Evolutionary conservation across 2,329 filamentous ascomycete genomes (phyloP), one percentile per base, ranked within the genome.

Genomic region (Camptophora hylomeconis): DNA sequence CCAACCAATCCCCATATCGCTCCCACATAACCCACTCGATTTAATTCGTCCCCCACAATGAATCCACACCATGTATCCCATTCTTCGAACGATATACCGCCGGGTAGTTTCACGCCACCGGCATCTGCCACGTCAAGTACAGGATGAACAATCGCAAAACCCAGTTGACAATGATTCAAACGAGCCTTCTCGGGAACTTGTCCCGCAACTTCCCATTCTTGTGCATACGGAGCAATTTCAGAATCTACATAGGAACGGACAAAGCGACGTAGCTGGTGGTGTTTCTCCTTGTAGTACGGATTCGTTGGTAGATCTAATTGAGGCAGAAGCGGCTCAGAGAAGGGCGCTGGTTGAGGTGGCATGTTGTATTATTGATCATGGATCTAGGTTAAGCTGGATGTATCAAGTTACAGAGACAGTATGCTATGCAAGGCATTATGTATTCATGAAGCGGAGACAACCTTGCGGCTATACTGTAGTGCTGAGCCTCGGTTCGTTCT

Each of bases 241-340:
- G 77, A 62, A 29, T 67, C 61, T 23, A 79, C 61, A 48, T 82
- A 82, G 8, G 60, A 64, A 26, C 75, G 73, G 45, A 74, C 75
- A 36, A 67, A 69, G 46, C 71, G 68, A 47, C 83, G 77, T 60
- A 75, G 80, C 45, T 56, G 58, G 10, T 62, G 58, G 47, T 83
- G 77, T 5, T 72, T 71, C 3, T 67, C 60, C 12, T 66, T 74
- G 56, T 78, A 80, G 57, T 81, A 79, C 7, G 77, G 72, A 1
- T 41, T 39, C 1, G 72, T 76, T 0, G 78, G 79, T 3, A 81
- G 60, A 26, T 76, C 76, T 43, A 62, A 63, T 76, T 79, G 33
- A 80, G 63, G 57, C 75, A 83, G 5, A 75, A 63, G 69, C 1
- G 79, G 79, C 44, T 84, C 79, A 3, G 75, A 72, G 56, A 83